Percentiles rank a stretch among this genome's conserved stretches.
phyloP scores from a whole-genome alignment of 2,329 filamentous ascomycete species.

The Aquanectria penicillioides region DNA sequence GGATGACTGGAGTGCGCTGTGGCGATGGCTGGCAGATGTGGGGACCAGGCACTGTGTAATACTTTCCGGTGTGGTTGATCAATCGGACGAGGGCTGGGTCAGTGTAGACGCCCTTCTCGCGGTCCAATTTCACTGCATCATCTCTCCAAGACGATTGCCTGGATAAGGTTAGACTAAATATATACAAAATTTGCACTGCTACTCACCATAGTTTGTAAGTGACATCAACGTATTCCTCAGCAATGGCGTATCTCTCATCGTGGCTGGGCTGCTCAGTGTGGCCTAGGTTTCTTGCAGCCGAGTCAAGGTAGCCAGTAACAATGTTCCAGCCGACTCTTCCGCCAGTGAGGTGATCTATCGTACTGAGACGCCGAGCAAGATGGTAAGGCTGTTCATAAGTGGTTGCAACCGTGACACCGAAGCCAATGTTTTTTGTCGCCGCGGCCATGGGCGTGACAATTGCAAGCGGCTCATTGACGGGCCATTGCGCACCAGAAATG shows the following conservation, averaged over 20 bases:
- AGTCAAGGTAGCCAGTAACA: conserved; percentile 75
- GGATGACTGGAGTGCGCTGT: conserved; percentile 71
- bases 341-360: conserved; percentile 72
- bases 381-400: conserved; percentile 77
- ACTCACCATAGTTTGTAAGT: conserved; percentile 70
- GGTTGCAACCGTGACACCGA: conserved; percentile 74
- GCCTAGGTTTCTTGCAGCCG: conserved; percentile 71
- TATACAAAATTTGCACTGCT: neutral
- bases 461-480: conserved; percentile 73
- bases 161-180: neutral
- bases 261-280: conserved; percentile 61
- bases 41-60: conserved; percentile 67
- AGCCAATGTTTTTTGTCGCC: conserved; percentile 72
- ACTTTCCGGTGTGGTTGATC: conserved; percentile 71
- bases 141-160: conserved; percentile 65
- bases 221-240: conserved; percentile 67
- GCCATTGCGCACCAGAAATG: conserved; percentile 73
- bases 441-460: conserved; percentile 75
- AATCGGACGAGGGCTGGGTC: conserved; percentile 61
- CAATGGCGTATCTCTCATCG: conserved; percentile 66
- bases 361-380: conserved; percentile 71
- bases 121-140: conserved; percentile 67
- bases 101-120: conserved; percentile 59
- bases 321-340: conserved; percentile 65
- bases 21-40: conserved; percentile 70